phyloP scores from a whole-genome alignment of 2,329 filamentous ascomycete species.

The Phyllosticta ampelicida region DNA sequence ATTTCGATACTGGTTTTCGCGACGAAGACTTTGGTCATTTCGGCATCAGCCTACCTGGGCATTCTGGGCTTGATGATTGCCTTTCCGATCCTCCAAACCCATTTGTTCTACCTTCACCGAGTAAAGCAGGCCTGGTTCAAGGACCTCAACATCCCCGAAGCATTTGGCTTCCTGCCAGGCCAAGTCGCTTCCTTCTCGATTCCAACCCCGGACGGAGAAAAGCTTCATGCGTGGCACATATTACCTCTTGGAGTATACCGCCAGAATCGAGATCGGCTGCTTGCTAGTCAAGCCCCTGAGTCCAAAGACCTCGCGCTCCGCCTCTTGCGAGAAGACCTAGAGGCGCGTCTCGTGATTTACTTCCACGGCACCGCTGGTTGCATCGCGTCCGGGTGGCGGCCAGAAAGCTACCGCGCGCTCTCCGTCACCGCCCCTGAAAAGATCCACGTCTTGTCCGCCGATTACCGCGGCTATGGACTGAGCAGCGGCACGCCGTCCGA shows the following conservation, averaged over 20 bases:
- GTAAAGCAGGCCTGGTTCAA: constrained; percentile 46
- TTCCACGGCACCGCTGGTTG: constrained; percentile 49
- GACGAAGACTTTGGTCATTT: constrained; percentile 12
- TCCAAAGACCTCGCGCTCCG: constrained; percentile 45
- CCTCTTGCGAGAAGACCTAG: constrained; percentile 52
- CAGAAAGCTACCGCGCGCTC: constrained; percentile 46
- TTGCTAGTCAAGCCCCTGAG: constrained; percentile 36
- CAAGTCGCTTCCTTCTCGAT: constrained; percentile 41
- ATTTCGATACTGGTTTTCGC: background rate
- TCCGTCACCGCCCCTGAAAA: constrained; percentile 40
- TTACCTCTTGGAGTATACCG: constrained; percentile 38
- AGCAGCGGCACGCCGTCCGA: constrained; percentile 74
- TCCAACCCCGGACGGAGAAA: constrained; percentile 30
- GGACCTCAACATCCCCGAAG: constrained; percentile 38
- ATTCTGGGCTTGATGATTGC: constrained; percentile 37
- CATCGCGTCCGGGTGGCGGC: constrained; percentile 44
- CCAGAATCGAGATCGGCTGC: constrained; percentile 32
- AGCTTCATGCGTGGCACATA: constrained; percentile 41
- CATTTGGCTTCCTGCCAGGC: constrained; percentile 39
- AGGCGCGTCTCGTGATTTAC: constrained; percentile 53
- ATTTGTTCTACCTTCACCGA: constrained; percentile 47
- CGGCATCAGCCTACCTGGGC: constrained; percentile 24
- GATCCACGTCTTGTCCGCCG: constrained; percentile 63
- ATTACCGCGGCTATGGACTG: constrained; percentile 82
- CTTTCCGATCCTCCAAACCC: constrained; percentile 39